Evolutionary conservation across 305 asterid genomes (phyloP).

Genomic region (Plantago coronopus): DNA sequence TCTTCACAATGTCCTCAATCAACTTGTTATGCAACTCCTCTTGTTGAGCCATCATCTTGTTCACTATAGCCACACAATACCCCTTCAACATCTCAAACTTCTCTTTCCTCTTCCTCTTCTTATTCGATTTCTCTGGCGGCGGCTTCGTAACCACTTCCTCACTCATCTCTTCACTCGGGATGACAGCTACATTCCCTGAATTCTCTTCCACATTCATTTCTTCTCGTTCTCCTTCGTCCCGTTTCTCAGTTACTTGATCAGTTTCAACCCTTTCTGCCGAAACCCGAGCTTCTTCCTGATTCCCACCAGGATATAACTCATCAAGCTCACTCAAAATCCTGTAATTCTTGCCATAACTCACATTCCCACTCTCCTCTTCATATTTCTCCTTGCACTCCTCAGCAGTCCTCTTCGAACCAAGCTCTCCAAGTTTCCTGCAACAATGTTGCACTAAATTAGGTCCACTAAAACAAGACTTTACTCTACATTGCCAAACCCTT

Average conservation of each 20-base stretch:
- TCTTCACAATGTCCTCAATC: conserved; percentile 40
- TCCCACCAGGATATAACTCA: conserved; percentile 35
- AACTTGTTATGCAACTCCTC: conserved; percentile 58
- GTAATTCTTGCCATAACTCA: conserved; percentile 34
- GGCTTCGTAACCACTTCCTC: conserved; percentile 13
- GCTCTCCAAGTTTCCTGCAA: conserved; percentile 59
- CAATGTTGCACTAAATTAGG: neutral
- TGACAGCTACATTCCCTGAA: conserved; percentile 7
- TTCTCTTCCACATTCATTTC: conserved; percentile 21
- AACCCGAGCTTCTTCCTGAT: conserved; percentile 25
- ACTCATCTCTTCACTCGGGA: conserved; percentile 20
- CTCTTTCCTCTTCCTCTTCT: conserved; percentile 39
- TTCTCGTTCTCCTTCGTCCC: conserved; percentile 15
- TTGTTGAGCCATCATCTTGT: conserved; percentile 52
- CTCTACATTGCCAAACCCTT: neutral
- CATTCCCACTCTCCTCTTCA: conserved; percentile 51
- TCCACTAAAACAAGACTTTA: neutral
- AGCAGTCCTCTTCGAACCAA: conserved; percentile 54
- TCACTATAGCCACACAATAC: conserved; percentile 44
- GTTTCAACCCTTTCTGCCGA: conserved; percentile 10
- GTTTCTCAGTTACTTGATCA: conserved; percentile 14
- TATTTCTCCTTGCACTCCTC: conserved; percentile 66
- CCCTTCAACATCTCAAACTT: conserved; percentile 45
- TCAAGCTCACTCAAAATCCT: conserved; percentile 48
- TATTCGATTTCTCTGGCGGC: conserved; percentile 21